phyloP scores from a whole-genome alignment of 306 rosid species.

The Potentilla sterilis region DNA sequence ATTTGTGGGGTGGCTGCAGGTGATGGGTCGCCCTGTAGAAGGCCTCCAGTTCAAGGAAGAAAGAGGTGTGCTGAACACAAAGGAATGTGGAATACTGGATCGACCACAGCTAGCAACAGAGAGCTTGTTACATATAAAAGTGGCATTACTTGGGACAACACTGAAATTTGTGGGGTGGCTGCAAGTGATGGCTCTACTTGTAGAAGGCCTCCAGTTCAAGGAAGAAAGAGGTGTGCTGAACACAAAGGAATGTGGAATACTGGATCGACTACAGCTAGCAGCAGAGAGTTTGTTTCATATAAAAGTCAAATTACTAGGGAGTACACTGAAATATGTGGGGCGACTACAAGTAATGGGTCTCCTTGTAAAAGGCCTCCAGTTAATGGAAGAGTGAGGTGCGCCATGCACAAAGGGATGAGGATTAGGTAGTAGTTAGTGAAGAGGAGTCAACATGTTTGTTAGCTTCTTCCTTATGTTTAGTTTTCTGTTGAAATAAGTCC shows the following conservation, averaged over 20 bases:
- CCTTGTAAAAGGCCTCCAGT: constrained; percentile 62
- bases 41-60: constrained; percentile 60
- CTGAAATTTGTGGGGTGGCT: constrained; percentile 52
- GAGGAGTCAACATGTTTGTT: no score
- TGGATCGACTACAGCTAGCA: constrained; percentile 13
- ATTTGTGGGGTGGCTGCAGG: constrained; percentile 57
- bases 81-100: constrained; percentile 54
- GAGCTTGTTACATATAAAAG: constrained; percentile 1
- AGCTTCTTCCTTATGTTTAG: no score
- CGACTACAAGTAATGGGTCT: constrained; percentile 42
- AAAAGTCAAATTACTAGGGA: constrained; percentile 23
- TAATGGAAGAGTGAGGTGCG: constrained; percentile 69
- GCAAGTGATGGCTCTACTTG: constrained; percentile 52
- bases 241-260: constrained; percentile 72
- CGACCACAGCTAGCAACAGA: background rate
- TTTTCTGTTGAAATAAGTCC: no score
- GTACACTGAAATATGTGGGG: constrained; percentile 52
- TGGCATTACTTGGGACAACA: constrained; percentile 24
- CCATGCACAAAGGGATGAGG: constrained; percentile 76
- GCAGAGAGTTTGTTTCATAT: constrained; percentile 23
- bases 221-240: constrained; percentile 66
- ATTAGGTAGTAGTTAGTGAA: constrained; percentile 4
- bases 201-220: constrained; percentile 52
- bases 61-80: constrained; percentile 72
- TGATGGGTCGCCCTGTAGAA: constrained; percentile 55